Evolutionary conservation across 495 filamentous ascomycete species (phyloP).

Genomic region (Massariosphaeria phaeospora): DNA sequence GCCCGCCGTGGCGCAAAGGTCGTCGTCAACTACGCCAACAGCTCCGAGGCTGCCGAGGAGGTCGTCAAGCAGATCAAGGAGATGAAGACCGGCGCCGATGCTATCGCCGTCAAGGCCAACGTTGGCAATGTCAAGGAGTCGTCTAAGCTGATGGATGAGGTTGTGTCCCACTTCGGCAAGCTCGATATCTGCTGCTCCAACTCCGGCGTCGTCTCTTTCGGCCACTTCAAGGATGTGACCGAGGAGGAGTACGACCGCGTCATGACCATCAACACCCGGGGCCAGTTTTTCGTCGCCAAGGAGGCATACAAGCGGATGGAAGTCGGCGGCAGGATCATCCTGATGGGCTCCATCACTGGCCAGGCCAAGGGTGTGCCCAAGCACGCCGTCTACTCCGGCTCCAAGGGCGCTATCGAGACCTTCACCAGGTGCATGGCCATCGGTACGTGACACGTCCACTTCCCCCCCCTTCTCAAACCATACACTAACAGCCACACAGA

Average conservation of each 20-base stretch:
- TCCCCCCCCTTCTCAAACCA: not conserved
- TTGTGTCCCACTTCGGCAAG: slow-evolving; percentile 45
- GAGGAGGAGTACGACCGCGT: slow-evolving; percentile 52
- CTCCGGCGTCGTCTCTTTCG: slow-evolving; percentile 53
- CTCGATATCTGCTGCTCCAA: slow-evolving; percentile 51
- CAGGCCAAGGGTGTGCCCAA: slow-evolving; percentile 58
- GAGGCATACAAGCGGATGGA: slow-evolving; percentile 60
- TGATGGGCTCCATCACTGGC: slow-evolving; percentile 62
- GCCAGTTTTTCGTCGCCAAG: slow-evolving; percentile 61
- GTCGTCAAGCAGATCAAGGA: slow-evolving; percentile 46
- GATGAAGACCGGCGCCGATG: slow-evolving; percentile 39
- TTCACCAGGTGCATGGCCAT: slow-evolving; percentile 55
- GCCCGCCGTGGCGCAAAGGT: slow-evolving; percentile 46
- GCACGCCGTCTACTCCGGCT: slow-evolving; percentile 58
- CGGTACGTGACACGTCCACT: slow-evolving; percentile 31
- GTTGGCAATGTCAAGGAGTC: slow-evolving; percentile 47
- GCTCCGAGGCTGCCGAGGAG: slow-evolving; percentile 45
- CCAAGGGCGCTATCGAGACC: slow-evolving; percentile 56
- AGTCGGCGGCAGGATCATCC: slow-evolving; percentile 57
- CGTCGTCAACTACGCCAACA: slow-evolving; percentile 47
- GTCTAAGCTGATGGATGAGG: slow-evolving; percentile 44
- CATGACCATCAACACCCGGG: slow-evolving; percentile 56
- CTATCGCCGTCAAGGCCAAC: slow-evolving; percentile 50
- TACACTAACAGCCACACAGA: slow-evolving; percentile 30
- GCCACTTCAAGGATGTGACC: slow-evolving; percentile 46